Percentiles rank a stretch among this genome's conserved stretches.
These are phyloP conservation scores for Pseudogymnoascus sp. DNA, from an alignment of 2,329 filamentous ascomycete genomes.

Conservation along the genomic window DNA sequence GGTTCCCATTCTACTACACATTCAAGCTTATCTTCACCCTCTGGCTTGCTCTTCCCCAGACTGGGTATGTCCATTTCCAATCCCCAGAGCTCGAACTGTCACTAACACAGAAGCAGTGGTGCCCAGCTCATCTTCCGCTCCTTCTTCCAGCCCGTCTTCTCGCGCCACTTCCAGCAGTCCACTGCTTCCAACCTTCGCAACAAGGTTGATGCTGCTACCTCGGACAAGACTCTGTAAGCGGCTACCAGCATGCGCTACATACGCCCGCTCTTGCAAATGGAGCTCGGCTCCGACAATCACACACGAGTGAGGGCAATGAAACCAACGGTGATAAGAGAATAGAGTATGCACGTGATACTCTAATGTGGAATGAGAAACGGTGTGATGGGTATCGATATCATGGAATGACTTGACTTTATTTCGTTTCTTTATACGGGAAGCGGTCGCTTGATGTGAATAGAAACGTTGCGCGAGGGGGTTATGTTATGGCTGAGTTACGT, in stretches of 20 bases:
- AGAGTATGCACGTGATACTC: constrained; percentile 5
- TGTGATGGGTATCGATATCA: constrained; percentile 8
- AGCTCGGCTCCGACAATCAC: constrained; percentile 5
- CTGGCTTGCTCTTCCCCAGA: constrained; percentile 94
- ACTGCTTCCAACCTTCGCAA: constrained; percentile 82
- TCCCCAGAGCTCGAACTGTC: constrained; percentile 1
- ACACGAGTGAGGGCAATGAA: neutral
- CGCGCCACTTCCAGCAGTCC: constrained; percentile 77
- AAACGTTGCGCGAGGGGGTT: constrained; percentile 4
- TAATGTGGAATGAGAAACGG: constrained; percentile 2
- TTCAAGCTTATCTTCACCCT: constrained; percentile 98
- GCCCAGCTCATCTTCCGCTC: constrained; percentile 96
- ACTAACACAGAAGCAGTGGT: constrained; percentile 52
- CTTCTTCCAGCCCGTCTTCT: constrained; percentile 83
- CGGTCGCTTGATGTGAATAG: constrained; percentile 8
- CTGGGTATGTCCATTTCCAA: constrained; percentile 57
- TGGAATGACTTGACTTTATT: constrained; percentile 9
- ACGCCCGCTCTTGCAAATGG: neutral
- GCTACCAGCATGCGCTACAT: neutral
- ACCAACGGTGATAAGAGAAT: neutral
- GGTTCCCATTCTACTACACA: constrained; percentile 98
- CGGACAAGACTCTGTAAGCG: constrained; percentile 58
- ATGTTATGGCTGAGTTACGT: constrained; percentile 8
- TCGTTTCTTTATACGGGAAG: constrained; percentile 9
- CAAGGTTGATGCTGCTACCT: constrained; percentile 67